Conservation (phyloP, 306 rosid genomes). For the Bauhinia variegata region DNA sequence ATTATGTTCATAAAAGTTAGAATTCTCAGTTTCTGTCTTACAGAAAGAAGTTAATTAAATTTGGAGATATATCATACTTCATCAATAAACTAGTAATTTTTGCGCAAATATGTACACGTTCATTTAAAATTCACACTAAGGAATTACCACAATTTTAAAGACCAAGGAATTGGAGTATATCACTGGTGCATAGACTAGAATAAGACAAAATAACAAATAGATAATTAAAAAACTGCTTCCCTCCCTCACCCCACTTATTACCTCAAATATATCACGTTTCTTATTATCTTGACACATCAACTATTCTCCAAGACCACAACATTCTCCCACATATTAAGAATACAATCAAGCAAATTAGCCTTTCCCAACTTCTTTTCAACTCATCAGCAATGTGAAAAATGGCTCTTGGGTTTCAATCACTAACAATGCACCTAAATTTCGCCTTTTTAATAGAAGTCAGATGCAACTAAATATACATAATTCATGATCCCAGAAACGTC, state of each 20-base stretch:
- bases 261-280: too few species aligned
- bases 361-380: background rate
- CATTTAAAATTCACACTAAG: slow-evolving; percentile 1
- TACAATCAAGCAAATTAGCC: too few species aligned
- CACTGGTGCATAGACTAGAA: too few species aligned
- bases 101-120: background rate
- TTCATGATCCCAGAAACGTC: background rate
- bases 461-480: background rate
- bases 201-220: too few species aligned
- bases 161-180: background rate
- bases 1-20: background rate
- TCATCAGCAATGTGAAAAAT: slow-evolving; percentile 11
- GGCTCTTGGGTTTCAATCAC: slow-evolving; percentile 21
- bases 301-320: too few species aligned
- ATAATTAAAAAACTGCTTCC: too few species aligned
- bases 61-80: slow-evolving; percentile 6
- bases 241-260: too few species aligned
- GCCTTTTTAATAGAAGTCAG: background rate
- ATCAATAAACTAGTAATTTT: slow-evolving; percentile 1
- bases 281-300: too few species aligned
- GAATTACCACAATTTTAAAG: slow-evolving; percentile 9
- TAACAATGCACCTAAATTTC: slow-evolving; percentile 14
- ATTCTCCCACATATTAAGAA: too few species aligned
- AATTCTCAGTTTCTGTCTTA: background rate
- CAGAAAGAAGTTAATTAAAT: background rate